phyloP scores from a whole-genome alignment of 2,329 filamentous ascomycete species.

The Aspergillus tamarii region DNA sequence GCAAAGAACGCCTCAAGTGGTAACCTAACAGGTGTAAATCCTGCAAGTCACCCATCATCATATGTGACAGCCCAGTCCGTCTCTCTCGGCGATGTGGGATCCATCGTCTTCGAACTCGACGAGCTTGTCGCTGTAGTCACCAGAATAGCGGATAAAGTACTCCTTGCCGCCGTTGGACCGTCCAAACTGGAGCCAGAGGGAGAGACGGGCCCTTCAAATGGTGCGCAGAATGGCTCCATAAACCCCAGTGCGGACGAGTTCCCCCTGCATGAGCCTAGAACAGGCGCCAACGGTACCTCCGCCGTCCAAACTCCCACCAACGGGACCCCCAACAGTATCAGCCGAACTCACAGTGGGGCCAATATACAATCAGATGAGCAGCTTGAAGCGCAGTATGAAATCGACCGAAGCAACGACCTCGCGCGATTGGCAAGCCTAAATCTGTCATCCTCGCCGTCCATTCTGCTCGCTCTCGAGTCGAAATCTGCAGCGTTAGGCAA shows the following conservation, averaged over 20 bases:
- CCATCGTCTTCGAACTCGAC: constrained; percentile 48
- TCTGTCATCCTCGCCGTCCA: constrained; percentile 41
- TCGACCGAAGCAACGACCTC: constrained; percentile 44
- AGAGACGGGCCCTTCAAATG: constrained; percentile 15
- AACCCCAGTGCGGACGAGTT: constrained; percentile 1
- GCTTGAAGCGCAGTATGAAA: constrained; percentile 42
- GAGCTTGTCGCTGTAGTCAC: constrained; percentile 47
- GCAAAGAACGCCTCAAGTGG: constrained; percentile 44
- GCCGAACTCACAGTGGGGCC: constrained; percentile 17
- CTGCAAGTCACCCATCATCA: constrained; percentile 46
- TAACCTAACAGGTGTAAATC: constrained; percentile 48
- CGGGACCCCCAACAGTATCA: constrained; percentile 11
- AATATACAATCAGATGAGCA: constrained; percentile 28
- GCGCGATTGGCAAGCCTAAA: constrained; percentile 44
- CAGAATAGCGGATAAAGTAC: constrained; percentile 46
- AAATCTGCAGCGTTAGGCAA: constrained; percentile 46
- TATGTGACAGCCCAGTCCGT: constrained; percentile 47
- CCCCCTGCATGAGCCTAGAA: not conserved
- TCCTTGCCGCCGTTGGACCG: constrained; percentile 46
- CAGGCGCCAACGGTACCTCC: constrained; percentile 11
- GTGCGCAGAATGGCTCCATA: constrained; percentile 6
- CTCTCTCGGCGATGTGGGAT: constrained; percentile 47
- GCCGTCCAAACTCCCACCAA: constrained; percentile 13
- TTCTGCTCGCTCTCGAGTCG: constrained; percentile 45
- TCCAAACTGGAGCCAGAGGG: constrained; percentile 30